These are phyloP conservation scores for Leptoxyphium fumago DNA, from an alignment of 2,329 filamentous ascomycete genomes.

Conservation along the genomic window DNA sequence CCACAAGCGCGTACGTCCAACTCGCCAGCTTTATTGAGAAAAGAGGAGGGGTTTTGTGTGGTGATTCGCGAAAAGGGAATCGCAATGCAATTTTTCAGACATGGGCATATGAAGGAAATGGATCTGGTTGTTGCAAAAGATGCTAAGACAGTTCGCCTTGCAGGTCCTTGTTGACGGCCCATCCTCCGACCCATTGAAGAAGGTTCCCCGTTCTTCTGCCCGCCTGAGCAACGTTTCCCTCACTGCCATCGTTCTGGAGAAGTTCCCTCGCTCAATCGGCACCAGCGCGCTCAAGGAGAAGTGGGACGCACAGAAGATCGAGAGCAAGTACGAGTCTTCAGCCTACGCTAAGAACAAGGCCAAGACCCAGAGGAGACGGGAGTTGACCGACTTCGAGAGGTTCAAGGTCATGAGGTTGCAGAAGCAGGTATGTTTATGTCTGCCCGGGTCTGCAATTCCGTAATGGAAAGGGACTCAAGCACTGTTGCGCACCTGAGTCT, in stretches of 20 bases:
- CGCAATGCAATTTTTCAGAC: too few relatives aligned
- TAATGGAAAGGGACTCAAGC: too few relatives aligned
- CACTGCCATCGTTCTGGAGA: conserved; percentile 75
- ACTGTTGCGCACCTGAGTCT: too few relatives aligned
- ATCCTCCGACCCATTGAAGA: conserved; percentile 62
- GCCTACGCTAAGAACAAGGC: conserved; percentile 89
- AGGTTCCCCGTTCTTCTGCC: conserved; percentile 75
- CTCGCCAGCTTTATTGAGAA: conserved; percentile 5
- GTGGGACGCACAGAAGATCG: conserved; percentile 86
- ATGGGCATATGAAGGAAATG: not conserved
- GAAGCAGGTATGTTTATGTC: conserved; percentile 67
- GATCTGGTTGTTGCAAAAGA: not conserved
- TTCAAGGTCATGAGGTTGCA: conserved; percentile 99
- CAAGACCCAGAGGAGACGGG: conserved; percentile 72
- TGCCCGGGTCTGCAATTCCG: too few relatives aligned
- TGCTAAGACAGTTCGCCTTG: conserved; percentile 1
- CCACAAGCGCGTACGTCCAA: conserved; percentile 94
- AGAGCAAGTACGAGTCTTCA: conserved; percentile 83
- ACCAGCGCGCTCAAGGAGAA: conserved; percentile 68
- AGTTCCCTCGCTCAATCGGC: conserved; percentile 73
- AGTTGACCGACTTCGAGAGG: conserved; percentile 94
- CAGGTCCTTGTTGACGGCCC: conserved; percentile 95
- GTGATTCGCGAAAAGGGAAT: too few relatives aligned
- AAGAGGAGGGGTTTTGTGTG: conserved; percentile 5
- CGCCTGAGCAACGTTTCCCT: conserved; percentile 72